Evolutionary conservation across 345 rosid genomes (phyloP), one percentile per base, ranked within the genome.

Genomic region (Salix exigua): DNA sequence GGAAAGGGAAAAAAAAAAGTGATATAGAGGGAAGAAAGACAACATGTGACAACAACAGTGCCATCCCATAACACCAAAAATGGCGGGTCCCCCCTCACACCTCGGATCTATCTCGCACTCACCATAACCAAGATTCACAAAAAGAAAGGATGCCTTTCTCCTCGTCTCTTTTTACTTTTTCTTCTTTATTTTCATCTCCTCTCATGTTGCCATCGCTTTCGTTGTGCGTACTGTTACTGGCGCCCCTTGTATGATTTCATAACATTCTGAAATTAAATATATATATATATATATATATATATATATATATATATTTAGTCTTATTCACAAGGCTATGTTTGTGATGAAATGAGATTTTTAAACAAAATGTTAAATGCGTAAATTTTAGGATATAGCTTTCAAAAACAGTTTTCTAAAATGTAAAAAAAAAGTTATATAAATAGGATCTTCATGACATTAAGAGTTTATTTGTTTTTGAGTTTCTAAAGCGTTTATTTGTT

Each of bases 61-160:
- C 62, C 40, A 26, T 50, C 75, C 55, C 73, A 70, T 70, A 69
- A 68, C 64, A 25, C 31, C 18, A 38, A 33, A 64, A 70, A 50
- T 21, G 79, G 78, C 55, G 75, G 82, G 82, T 38, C 74, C 79
- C 21, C 12, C 26, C 21, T 0, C 68, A 79, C 66, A 51, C 76
- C 28, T 75, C 77, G 63, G 73, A 76, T 66, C 60, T 78, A 40
- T 73, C 77, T 78, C 73, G 48, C 81, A 62, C 70, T 69, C 55
- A 21, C 74, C 25, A 68, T 68, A 30, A 31, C 21, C 4, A 50
- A 50, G 19, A 50, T 19, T 5, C 5, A 18, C 18, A 35, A 53
- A 40, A 40, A 44, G 9, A 30, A 21, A 67, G 55, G 68, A 78
- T 72, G 77, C 73, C 64, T 64, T 5, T 3, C 31, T 40, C 25